Conservation (phyloP, 1,284 basidiomycete genomes). For the Singerocomus inundabilis region DNA sequence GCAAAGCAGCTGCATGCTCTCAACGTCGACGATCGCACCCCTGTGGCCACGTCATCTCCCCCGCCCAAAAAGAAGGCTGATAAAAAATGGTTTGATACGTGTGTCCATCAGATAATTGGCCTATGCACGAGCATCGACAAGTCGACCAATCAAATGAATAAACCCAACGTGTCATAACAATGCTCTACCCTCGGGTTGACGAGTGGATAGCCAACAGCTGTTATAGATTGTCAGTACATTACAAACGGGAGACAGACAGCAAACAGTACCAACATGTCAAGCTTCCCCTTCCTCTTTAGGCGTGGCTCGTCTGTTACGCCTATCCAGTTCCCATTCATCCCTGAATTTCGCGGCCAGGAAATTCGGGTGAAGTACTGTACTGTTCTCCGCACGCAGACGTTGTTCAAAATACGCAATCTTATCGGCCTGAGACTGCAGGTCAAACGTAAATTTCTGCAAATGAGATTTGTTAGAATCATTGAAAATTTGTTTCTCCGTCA, state of each 20-base stretch:
- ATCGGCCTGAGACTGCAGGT: slow-evolving; percentile 67
- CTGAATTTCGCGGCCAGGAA: slow-evolving; percentile 63
- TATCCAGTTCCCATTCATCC: slow-evolving; percentile 41
- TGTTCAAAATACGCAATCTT: slow-evolving; percentile 69
- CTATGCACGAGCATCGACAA: slow-evolving; percentile 20
- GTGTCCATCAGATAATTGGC: slow-evolving; percentile 57
- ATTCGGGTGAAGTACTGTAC: slow-evolving; percentile 63
- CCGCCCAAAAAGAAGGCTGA: slow-evolving; percentile 28
- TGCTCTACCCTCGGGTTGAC: neutral
- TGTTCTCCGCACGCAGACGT: slow-evolving; percentile 44
- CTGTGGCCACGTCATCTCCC: neutral
- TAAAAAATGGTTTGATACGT: slow-evolving; percentile 57
- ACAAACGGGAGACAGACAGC: neutral
- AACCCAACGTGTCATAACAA: neutral
- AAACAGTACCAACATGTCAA: slow-evolving; percentile 17
- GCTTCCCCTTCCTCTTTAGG: slow-evolving; percentile 34
- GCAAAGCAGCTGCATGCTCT: slow-evolving; percentile 37
- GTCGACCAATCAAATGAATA: neutral
- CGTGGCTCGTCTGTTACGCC: slow-evolving; percentile 24
- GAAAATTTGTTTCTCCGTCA: neutral
- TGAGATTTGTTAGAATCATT: slow-evolving; percentile 7
- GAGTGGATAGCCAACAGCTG: slow-evolving; percentile 10
- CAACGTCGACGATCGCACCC: slow-evolving; percentile 25
- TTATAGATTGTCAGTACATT: slow-evolving; percentile 20
- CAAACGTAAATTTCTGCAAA: slow-evolving; percentile 57